Evolutionary conservation across 345 rosid species (phyloP).

Genomic region (Sonneratia caseolaris): DNA sequence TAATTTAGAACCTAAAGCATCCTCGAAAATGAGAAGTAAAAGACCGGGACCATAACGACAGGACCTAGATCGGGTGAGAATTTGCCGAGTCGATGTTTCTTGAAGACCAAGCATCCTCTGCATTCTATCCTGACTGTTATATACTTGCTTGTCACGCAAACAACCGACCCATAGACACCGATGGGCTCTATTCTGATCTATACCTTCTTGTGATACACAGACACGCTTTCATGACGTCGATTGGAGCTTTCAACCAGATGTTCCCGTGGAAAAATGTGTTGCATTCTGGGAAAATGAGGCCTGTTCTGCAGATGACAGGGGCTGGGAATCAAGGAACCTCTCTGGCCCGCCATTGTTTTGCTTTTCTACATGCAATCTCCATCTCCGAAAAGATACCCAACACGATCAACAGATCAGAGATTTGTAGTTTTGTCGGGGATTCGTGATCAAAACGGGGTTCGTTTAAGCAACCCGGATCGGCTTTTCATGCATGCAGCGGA

Average conservation of each 20-base stretch:
- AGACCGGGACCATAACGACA: no score
- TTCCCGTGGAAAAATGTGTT: neutral
- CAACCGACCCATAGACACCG: no score
- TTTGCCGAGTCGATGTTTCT: no score
- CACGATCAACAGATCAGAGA: neutral
- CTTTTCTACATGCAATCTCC: conserved; percentile 73
- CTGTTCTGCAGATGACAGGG: conserved; percentile 21
- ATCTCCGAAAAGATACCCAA: conserved; percentile 30
- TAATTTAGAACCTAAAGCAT: no score
- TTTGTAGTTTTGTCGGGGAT: no score
- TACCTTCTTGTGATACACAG: neutral
- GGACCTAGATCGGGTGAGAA: no score
- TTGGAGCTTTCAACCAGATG: neutral
- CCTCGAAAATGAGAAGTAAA: no score
- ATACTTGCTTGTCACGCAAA: no score
- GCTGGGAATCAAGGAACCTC: conserved; percentile 66
- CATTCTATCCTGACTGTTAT: no score
- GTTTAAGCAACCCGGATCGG: neutral
- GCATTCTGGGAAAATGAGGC: conserved; percentile 3
- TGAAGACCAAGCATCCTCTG: no score
- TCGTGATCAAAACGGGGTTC: neutral
- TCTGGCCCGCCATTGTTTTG: conserved; percentile 79
- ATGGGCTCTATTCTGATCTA: neutral
- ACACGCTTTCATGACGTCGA: neutral
- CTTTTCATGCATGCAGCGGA: neutral